phyloP scores from a whole-genome alignment of 208 protist species.

The Leishmania amazonensis region DNA sequence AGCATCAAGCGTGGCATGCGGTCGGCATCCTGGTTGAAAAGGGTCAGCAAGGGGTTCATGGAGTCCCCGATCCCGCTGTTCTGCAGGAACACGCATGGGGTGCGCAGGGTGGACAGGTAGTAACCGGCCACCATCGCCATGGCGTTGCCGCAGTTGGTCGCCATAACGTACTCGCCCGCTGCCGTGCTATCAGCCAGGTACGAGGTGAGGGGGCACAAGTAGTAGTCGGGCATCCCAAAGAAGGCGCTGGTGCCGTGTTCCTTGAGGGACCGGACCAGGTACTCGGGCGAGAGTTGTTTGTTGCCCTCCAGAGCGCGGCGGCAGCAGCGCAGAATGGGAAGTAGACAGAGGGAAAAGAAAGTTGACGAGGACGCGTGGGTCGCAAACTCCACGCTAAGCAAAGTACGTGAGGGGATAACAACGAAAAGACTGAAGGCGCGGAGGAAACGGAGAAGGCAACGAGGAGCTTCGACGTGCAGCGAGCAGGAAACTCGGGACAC shows the following conservation, averaged over 20 bases:
- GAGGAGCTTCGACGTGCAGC: neutral
- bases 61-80: slow-evolving; percentile 81
- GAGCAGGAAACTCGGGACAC: neutral
- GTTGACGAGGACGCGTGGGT: neutral
- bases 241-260: slow-evolving; percentile 60
- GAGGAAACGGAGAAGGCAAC: neutral
- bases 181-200: slow-evolving; percentile 71
- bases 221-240: slow-evolving; percentile 87
- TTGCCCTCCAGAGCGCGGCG: slow-evolving; percentile 5
- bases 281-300: slow-evolving; percentile 41
- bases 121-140: slow-evolving; percentile 81
- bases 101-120: slow-evolving; percentile 79
- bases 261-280: slow-evolving; percentile 46
- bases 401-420: neutral
- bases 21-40: slow-evolving; percentile 71
- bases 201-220: slow-evolving; percentile 80
- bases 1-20: slow-evolving; percentile 82
- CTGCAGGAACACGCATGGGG: slow-evolving; percentile 74
- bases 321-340: slow-evolving; percentile 10
- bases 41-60: slow-evolving; percentile 76
- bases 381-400: neutral
- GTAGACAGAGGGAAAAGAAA: neutral
- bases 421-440: neutral
- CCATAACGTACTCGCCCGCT: slow-evolving; percentile 65
- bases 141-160: slow-evolving; percentile 85